A percentile compares a stretch with the other conserved stretches of the same genome.
Evolutionary conservation across 2,329 filamentous ascomycete species (phyloP).

Genomic region (Xylaria sp.): DNA sequence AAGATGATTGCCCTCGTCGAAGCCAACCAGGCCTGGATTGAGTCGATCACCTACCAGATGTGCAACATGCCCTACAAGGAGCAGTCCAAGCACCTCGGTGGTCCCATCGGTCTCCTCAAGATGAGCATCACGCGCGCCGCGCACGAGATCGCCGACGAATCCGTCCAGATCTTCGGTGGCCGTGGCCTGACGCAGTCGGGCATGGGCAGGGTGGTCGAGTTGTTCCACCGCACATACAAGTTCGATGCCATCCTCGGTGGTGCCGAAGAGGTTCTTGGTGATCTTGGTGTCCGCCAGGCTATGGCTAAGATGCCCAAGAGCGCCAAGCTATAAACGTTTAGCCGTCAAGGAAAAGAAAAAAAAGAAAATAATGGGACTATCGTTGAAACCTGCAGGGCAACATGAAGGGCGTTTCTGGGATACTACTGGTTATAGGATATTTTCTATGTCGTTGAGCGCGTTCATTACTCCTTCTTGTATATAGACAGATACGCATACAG

Average conservation of each 20-base stretch:
- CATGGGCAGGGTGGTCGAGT: constrained; percentile 78
- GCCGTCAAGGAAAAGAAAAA: background rate
- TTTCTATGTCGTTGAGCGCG: no score
- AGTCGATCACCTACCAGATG: constrained; percentile 84
- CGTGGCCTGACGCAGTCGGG: constrained; percentile 73
- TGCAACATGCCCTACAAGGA: constrained; percentile 74
- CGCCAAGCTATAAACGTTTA: constrained; percentile 59
- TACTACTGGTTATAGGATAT: no score
- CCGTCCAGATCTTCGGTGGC: constrained; percentile 82
- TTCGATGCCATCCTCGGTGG: constrained; percentile 75
- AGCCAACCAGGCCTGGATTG: constrained; percentile 79
- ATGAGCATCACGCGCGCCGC: constrained; percentile 70
- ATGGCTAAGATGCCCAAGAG: constrained; percentile 75
- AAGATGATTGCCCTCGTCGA: constrained; percentile 82
- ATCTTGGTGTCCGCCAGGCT: constrained; percentile 77
- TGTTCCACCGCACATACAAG: constrained; percentile 80
- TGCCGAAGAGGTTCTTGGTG: constrained; percentile 75
- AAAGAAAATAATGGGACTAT: background rate
- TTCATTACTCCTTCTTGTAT: no score
- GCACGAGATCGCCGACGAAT: constrained; percentile 77
- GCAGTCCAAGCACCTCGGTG: constrained; percentile 69
- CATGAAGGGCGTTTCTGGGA: no score
- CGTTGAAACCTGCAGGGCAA: background rate
- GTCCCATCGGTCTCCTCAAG: constrained; percentile 78
- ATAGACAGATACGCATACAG: no score